phyloP scores from a whole-genome alignment of 2,329 filamentous ascomycete genomes.

The Exserohilum rostratum region DNA sequence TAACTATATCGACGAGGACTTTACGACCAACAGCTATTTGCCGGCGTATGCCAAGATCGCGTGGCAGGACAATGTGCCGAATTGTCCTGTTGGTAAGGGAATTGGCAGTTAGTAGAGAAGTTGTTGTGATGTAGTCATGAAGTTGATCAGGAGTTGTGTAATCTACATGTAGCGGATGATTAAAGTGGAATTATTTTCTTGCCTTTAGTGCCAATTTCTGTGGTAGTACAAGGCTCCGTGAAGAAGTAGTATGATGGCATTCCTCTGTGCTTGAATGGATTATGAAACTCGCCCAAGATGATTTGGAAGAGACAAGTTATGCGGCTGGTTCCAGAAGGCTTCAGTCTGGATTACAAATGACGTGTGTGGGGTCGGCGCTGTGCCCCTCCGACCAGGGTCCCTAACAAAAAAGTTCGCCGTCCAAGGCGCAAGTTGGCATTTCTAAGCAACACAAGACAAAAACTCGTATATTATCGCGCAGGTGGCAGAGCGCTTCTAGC shows the following conservation, averaged over 20 bases:
- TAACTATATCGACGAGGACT: slow-evolving; percentile 49
- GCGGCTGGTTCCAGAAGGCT: background rate
- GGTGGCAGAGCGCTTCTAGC: background rate
- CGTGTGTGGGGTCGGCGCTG: slow-evolving; percentile 34
- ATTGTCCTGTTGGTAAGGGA: slow-evolving; percentile 48
- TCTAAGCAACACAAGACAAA: slow-evolving; percentile 38
- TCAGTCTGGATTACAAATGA: slow-evolving; percentile 33
- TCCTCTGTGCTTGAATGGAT: no score
- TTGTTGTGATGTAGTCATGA: background rate
- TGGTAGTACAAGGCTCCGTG: no score
- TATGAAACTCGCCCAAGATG: no score
- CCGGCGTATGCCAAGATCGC: slow-evolving; percentile 50
- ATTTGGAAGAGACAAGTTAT: no score
- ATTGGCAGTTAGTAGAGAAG: slow-evolving; percentile 28
- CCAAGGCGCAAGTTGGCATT: slow-evolving; percentile 34
- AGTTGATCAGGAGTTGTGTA: no score
- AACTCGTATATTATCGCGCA: slow-evolving; percentile 17
- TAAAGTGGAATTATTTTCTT: no score
- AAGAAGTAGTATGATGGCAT: no score
- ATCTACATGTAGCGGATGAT: no score
- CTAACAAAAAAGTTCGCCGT: slow-evolving; percentile 42
- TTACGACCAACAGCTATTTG: slow-evolving; percentile 52
- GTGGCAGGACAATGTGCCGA: slow-evolving; percentile 50
- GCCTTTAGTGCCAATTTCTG: no score
- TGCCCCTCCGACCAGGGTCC: slow-evolving; percentile 23